Evolutionary conservation across 768 basidiomycete genomes (phyloP).

Genomic region (Lactarius quietus): DNA sequence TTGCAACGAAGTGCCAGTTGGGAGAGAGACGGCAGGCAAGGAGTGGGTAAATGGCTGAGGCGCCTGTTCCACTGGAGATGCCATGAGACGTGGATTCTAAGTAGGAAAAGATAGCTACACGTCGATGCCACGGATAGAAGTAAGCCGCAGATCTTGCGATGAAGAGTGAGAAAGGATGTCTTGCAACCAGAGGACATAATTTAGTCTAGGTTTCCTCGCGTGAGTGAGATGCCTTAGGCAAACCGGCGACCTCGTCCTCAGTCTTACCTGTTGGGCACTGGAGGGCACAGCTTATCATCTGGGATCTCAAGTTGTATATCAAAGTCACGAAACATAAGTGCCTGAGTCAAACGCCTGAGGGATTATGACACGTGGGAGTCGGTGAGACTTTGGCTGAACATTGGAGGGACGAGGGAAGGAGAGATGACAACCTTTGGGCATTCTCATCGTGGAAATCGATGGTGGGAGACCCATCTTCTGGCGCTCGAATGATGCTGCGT

Average conservation of each 20-base stretch:
- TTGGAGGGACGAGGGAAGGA: not conserved
- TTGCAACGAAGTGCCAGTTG: constrained; percentile 60
- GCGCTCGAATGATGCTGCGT: constrained; percentile 29
- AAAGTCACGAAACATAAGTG: constrained; percentile 75
- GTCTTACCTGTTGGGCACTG: constrained; percentile 44
- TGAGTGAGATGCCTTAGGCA: no score
- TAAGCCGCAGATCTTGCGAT: not conserved
- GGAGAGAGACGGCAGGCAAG: constrained; percentile 54
- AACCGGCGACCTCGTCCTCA: no score
- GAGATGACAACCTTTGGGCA: constrained; percentile 60
- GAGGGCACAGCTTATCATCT: constrained; percentile 76
- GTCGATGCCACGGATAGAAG: constrained; percentile 55
- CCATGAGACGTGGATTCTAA: not conserved
- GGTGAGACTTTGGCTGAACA: not conserved
- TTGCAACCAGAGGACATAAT: constrained; percentile 85
- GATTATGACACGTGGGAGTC: constrained; percentile 11
- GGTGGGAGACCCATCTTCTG: constrained; percentile 31
- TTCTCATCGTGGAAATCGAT: constrained; percentile 76
- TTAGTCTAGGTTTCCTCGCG: constrained; percentile 48
- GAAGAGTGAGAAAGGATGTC: constrained; percentile 43
- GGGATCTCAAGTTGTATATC: constrained; percentile 58
- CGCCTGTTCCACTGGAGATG: constrained; percentile 81
- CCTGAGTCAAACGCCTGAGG: constrained; percentile 70
- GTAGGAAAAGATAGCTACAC: constrained; percentile 47
- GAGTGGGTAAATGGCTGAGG: constrained; percentile 86